These are phyloP conservation scores for Pythium myriotylum DNA, from an alignment of 352 stramenopile species.

Conservation along the genomic window DNA sequence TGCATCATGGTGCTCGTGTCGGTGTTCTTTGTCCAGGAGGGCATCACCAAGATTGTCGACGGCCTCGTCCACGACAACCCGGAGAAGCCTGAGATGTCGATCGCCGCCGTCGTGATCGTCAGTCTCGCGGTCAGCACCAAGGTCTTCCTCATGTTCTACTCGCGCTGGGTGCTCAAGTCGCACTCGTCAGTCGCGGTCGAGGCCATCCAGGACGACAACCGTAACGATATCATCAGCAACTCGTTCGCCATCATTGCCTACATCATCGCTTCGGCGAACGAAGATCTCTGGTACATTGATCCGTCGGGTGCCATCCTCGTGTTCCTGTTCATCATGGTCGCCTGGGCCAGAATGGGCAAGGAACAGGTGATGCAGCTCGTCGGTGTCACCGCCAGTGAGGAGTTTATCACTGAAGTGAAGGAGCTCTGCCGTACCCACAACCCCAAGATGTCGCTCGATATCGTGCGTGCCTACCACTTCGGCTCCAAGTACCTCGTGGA, in stretches of 20 bases:
- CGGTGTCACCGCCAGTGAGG: slow-evolving; percentile 60
- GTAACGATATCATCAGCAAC: slow-evolving; percentile 94
- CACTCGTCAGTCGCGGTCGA: slow-evolving; percentile 50
- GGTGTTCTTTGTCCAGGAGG: slow-evolving; percentile 77
- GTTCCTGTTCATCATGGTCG: slow-evolving; percentile 92
- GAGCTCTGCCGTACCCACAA: slow-evolving; percentile 75
- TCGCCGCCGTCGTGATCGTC: slow-evolving; percentile 83
- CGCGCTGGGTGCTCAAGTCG: slow-evolving; percentile 48
- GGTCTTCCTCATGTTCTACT: slow-evolving; percentile 67
- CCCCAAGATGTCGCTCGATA: slow-evolving; percentile 80
- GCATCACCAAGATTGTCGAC: slow-evolving; percentile 44
- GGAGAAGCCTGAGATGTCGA: slow-evolving; percentile 82
- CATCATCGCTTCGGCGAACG: slow-evolving; percentile 46
- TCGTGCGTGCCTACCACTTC: slow-evolving; percentile 93
- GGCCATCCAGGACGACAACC: slow-evolving; percentile 89
- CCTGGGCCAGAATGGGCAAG: slow-evolving; percentile 89
- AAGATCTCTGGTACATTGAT: slow-evolving; percentile 86
- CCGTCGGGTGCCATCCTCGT: slow-evolving; percentile 90
- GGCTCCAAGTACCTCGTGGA: slow-evolving; percentile 94
- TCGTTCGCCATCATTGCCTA: slow-evolving; percentile 82
- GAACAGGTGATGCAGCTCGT: slow-evolving; percentile 89
- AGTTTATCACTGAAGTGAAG: slow-evolving; percentile 90
- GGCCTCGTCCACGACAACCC: slow-evolving; percentile 54
- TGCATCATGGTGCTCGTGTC: slow-evolving; percentile 91
- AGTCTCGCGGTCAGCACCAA: slow-evolving; percentile 57